A percentile compares a stretch with the other conserved stretches of the same genome.
phyloP scores from a whole-genome alignment of 106 monocot species.

The Phalaenopsis equestris region DNA sequence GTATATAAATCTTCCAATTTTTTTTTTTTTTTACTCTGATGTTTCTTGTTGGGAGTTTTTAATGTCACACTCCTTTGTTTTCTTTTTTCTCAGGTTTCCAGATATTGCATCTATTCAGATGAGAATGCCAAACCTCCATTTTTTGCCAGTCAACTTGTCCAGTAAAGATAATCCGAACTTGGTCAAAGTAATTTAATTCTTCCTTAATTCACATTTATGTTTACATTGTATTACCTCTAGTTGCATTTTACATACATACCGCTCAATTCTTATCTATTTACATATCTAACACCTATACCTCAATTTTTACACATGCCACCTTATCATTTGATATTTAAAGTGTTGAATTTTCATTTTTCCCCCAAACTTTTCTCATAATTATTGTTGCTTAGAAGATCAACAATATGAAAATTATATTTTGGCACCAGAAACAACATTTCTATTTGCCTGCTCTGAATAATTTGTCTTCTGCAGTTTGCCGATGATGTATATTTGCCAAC shows the following conservation, averaged over 20 bases:
- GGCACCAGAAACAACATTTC: no score
- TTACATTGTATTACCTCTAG: background rate
- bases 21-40: no score
- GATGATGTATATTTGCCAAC: conserved; percentile 85
- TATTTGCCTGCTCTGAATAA: background rate
- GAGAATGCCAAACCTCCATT: conserved; percentile 88
- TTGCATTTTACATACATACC: background rate
- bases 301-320: no score
- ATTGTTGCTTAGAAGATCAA: no score
- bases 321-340: no score
- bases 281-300: no score
- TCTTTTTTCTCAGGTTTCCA: conserved; percentile 42
- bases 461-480: conserved; percentile 50
- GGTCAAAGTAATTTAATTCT: conserved; percentile 46
- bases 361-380: no score
- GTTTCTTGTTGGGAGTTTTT: background rate
- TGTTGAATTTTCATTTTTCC: no score
- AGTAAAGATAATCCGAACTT: conserved; percentile 57
- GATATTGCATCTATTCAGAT: conserved; percentile 59
- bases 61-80: background rate
- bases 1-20: no score
- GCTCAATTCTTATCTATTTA: no score
- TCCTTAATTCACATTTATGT: background rate
- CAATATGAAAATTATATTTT: no score
- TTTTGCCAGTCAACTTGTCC: conserved; percentile 76